Conservation (phyloP, 495 filamentous ascomycete genomes). For the Tetracladium setigerum region DNA sequence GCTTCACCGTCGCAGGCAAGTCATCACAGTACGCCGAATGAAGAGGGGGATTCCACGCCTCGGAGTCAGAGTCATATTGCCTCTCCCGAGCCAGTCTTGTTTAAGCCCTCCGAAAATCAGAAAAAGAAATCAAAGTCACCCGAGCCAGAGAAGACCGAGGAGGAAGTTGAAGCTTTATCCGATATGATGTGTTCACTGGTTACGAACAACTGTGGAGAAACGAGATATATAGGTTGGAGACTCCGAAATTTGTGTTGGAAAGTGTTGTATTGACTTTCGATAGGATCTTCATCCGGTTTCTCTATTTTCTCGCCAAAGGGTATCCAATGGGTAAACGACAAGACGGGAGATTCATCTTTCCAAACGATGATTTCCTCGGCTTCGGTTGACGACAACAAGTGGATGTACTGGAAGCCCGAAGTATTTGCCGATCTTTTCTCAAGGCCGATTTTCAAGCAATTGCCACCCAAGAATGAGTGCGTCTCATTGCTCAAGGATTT, state of each 20-base stretch:
- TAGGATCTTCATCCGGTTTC: conserved; percentile 94
- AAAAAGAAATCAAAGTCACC: conserved; percentile 18
- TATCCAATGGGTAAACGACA: conserved; percentile 98
- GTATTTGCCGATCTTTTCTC: conserved; percentile 91
- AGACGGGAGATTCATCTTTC: conserved; percentile 90
- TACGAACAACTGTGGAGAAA: conserved; percentile 95
- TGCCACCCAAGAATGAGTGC: conserved; percentile 76
- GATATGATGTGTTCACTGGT: conserved; percentile 99
- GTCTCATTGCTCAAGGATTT: conserved; percentile 82
- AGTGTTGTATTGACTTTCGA: conserved; percentile 2
- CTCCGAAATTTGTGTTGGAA: conserved; percentile 4
- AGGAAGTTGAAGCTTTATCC: conserved; percentile 80
- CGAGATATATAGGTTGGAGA: conserved; percentile 82
- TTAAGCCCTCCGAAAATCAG: conserved; percentile 6
- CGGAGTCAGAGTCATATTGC: conserved; percentile 17
- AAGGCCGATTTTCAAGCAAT: conserved; percentile 69
- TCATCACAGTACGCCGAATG: conserved; percentile 4
- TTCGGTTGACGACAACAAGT: conserved; percentile 81
- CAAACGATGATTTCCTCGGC: conserved; percentile 87
- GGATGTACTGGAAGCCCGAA: conserved; percentile 93
- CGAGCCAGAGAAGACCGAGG: conserved; percentile 36
- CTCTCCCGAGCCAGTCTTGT: conserved; percentile 17
- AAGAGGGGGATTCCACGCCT: conserved; percentile 12
- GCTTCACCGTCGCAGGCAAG: conserved; percentile 16
- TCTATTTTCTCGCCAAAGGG: conserved; percentile 98